Conservation (phyloP, 805 yeast genomes). For the Jamesozyma piceae region DNA sequence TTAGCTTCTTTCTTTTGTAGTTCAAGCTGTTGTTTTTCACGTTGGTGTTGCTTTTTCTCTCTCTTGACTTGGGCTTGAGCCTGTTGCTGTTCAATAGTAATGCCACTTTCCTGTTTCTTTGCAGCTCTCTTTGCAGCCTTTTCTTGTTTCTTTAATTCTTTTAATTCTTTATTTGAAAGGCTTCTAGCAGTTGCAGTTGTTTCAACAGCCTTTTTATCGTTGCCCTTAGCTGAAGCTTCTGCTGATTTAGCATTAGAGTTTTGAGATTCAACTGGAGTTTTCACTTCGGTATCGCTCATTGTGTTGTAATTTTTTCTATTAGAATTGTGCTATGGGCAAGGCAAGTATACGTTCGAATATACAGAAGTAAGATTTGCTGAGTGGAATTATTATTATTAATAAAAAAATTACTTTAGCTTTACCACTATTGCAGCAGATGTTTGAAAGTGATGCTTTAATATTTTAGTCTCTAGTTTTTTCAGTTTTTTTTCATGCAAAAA, state of each 20-base stretch:
- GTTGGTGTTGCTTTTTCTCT: slow-evolving; percentile 35
- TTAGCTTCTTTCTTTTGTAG: slow-evolving; percentile 45
- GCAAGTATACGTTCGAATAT: no score
- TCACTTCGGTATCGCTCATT: not conserved
- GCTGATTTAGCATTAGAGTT: not conserved
- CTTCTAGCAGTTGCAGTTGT: slow-evolving; percentile 17
- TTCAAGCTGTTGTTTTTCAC: slow-evolving; percentile 40
- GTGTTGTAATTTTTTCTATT: no score
- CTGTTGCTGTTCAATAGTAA: slow-evolving; percentile 34
- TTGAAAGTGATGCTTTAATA: not conserved
- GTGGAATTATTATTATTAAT: no score
- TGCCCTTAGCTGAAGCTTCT: not conserved
- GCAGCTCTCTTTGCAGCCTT: slow-evolving; percentile 92
- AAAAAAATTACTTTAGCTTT: no score
- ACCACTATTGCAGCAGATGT: not conserved
- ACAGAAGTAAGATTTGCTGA: no score
- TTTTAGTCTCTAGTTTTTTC: not conserved
- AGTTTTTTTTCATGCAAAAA: not conserved
- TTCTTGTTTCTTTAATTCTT: slow-evolving; percentile 80
- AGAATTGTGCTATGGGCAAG: no score
- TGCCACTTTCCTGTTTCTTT: slow-evolving; percentile 60
- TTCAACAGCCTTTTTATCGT: not conserved
- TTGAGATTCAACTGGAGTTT: not conserved
- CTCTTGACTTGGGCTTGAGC: slow-evolving; percentile 35
- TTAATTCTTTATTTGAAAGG: slow-evolving; percentile 69